phyloP scores from a whole-genome alignment of 345 rosid species.

The Mangifera indica region DNA sequence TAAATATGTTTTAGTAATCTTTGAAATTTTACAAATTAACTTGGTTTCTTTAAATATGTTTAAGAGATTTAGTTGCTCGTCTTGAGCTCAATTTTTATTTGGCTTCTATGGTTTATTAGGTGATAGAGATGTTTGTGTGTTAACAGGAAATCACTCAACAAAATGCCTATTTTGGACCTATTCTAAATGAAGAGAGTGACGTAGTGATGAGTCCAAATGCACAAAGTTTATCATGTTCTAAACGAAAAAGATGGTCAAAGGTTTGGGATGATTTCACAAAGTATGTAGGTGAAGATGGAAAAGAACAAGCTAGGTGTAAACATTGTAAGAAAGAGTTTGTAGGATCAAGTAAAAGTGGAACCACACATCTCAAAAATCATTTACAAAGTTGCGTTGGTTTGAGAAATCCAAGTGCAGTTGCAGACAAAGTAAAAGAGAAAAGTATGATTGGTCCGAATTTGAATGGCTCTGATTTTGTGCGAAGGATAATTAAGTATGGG shows the following conservation, averaged over 20 bases:
- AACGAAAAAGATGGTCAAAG: not conserved
- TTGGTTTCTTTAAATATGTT: no score
- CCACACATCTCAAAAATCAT: not conserved
- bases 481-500: not conserved
- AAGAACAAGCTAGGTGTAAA: not conserved
- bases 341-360: conserved; percentile 12
- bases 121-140: no score
- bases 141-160: no score
- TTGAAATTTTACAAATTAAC: no score
- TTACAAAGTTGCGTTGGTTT: not conserved
- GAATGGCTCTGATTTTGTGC: not conserved
- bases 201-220: no score
- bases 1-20: no score
- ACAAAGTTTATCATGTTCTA: not conserved
- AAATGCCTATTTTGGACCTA: no score
- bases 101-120: no score
- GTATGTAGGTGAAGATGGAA: not conserved
- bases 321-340: not conserved
- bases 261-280: not conserved
- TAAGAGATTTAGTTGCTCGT: no score
- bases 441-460: no score
- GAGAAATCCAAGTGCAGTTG: not conserved
- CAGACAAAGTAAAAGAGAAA: not conserved
- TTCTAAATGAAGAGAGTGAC: no score
- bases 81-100: no score